These are phyloP conservation scores for Mycena kentingensis DNA, from an alignment of 768 basidiomycete genomes.

Conservation along the genomic window DNA sequence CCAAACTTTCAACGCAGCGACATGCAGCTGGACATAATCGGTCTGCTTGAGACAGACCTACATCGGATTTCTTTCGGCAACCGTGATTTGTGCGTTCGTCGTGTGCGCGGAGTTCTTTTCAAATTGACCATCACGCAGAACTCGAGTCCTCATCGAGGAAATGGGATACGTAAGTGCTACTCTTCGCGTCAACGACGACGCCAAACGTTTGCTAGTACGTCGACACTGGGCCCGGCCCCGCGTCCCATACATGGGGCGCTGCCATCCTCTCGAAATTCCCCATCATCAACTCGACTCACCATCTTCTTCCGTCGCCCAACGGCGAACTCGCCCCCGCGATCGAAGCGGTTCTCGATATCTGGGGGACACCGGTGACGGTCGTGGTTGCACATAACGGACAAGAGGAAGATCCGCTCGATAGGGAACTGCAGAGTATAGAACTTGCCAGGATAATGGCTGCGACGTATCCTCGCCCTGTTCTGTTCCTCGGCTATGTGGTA, in stretches of 20 bases:
- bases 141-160: slow-evolving; percentile 74
- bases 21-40: slow-evolving; percentile 84
- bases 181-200: background rate
- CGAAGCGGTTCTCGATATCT: slow-evolving; percentile 79
- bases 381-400: slow-evolving; percentile 93
- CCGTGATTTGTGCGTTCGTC: slow-evolving; percentile 65
- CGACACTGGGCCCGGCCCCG: slow-evolving; percentile 87
- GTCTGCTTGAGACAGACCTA: slow-evolving; percentile 83
- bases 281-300: slow-evolving; percentile 83
- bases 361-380: slow-evolving; percentile 76
- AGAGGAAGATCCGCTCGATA: slow-evolving; percentile 88
- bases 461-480: slow-evolving; percentile 68
- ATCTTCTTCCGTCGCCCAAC: slow-evolving; percentile 81
- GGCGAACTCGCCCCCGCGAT: slow-evolving; percentile 91
- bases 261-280: slow-evolving; percentile 87
- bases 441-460: slow-evolving; percentile 78
- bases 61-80: slow-evolving; percentile 80
- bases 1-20: slow-evolving; percentile 45
- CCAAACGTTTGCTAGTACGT: slow-evolving; percentile 57
- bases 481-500: slow-evolving; percentile 84
- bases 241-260: slow-evolving; percentile 89
- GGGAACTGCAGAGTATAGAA: slow-evolving; percentile 81
- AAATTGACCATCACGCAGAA: slow-evolving; percentile 43
- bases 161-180: slow-evolving; percentile 68
- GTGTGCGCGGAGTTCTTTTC: background rate